Evolutionary conservation across 2,329 filamentous ascomycete genomes (phyloP).

Genomic region (Arthrobotrys megalospora): DNA sequence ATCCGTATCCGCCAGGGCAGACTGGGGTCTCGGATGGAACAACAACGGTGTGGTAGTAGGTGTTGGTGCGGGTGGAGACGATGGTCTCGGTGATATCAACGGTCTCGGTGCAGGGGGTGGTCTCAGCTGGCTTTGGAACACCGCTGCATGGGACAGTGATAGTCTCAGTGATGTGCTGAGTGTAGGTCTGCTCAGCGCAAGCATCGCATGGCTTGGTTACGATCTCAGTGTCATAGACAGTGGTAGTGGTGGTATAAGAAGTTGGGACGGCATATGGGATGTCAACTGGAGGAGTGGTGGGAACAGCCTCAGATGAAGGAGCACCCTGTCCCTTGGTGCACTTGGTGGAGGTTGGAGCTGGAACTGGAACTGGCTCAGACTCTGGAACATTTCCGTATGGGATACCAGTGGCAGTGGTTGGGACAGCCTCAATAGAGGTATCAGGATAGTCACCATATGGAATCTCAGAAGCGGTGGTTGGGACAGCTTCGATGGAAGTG

Average conservation of each 20-base stretch:
- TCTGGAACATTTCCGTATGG: constrained; percentile 18
- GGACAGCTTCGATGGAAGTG: constrained; percentile 35
- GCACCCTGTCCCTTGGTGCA: constrained; percentile 47
- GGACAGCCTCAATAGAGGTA: constrained; percentile 9
- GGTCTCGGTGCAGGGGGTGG: constrained; percentile 41
- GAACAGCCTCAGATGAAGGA: constrained; percentile 21
- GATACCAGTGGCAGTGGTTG: not conserved
- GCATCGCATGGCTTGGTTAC: constrained; percentile 52
- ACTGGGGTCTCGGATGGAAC: constrained; percentile 42
- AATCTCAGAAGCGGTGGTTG: constrained; percentile 24
- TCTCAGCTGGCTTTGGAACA: constrained; percentile 32
- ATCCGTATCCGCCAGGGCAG: constrained; percentile 51
- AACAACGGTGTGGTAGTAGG: constrained; percentile 38
- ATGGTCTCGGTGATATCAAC: constrained; percentile 53
- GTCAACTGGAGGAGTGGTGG: constrained; percentile 16
- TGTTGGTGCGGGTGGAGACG: constrained; percentile 50
- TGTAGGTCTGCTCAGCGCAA: constrained; percentile 49
- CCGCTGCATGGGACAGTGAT: constrained; percentile 43
- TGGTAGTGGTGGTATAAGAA: constrained; percentile 45
- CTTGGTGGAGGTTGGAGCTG: constrained; percentile 20
- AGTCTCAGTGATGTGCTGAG: constrained; percentile 43
- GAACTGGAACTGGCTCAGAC: constrained; percentile 6
- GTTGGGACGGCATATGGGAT: constrained; percentile 25
- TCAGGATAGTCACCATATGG: constrained; percentile 6
- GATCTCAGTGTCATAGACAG: constrained; percentile 39